Percentiles rank a stretch among this genome's conserved stretches.
phyloP scores from a whole-genome alignment of 108 stramenopile genomes.

The Ochromonas danica region DNA sequence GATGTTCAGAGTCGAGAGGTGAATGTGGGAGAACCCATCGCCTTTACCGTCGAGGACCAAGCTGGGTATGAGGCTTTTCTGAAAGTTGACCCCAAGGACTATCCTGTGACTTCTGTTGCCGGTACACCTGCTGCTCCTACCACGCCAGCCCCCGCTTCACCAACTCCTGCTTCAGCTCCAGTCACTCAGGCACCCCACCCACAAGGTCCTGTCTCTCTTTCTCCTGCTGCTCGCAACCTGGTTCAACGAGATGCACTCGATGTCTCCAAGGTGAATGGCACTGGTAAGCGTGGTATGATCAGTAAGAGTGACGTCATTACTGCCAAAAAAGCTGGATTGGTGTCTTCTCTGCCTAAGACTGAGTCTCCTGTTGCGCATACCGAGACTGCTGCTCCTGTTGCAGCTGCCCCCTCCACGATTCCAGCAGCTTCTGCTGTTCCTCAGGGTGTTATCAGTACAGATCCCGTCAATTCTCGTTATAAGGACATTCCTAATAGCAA shows the following conservation, averaged over 20 bases:
- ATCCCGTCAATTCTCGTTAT: conserved; percentile 42
- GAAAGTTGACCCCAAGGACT: conserved; percentile 45
- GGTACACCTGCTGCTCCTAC: conserved; percentile 28
- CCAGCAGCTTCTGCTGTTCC: conserved; percentile 53
- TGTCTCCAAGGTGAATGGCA: conserved; percentile 67
- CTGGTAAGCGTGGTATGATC: conserved; percentile 79
- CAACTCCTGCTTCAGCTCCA: no score
- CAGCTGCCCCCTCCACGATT: conserved; percentile 52
- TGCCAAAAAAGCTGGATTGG: conserved; percentile 53
- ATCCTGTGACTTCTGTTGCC: conserved; percentile 4
- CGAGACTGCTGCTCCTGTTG: conserved; percentile 25
- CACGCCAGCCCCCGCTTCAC: background rate
- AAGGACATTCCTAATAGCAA: conserved; percentile 49
- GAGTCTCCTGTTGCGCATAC: background rate
- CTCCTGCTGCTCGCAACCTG: conserved; percentile 77
- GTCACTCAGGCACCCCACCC: background rate
- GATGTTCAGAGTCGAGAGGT: conserved; percentile 56
- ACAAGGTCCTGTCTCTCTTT: conserved; percentile 35
- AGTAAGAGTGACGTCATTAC: conserved; percentile 83
- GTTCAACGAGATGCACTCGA: conserved; percentile 70
- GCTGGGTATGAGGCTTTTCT: conserved; percentile 45
- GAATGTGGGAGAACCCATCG: conserved; percentile 79
- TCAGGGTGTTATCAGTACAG: conserved; percentile 10
- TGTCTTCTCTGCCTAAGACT: background rate
- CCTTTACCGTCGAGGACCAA: conserved; percentile 82